These are phyloP conservation scores for Phytophthora meadii DNA, from an alignment of 352 stramenopile genomes.

Conservation along the genomic window DNA sequence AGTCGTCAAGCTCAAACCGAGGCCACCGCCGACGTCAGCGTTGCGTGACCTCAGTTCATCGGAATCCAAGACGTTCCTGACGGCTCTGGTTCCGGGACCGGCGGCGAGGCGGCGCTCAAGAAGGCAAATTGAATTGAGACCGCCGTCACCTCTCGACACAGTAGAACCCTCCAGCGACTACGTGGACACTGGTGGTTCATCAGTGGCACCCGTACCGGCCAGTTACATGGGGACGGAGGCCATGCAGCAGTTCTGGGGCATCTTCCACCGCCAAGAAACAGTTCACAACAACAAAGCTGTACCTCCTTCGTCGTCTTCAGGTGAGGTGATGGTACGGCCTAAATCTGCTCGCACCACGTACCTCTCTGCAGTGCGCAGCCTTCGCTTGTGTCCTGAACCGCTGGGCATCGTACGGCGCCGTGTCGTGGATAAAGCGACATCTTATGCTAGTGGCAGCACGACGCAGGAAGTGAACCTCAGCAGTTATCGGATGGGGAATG, in stretches of 20 bases:
- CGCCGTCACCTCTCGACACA: slow-evolving; percentile 68
- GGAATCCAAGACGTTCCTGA: slow-evolving; percentile 54
- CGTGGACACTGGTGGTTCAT: slow-evolving; percentile 1
- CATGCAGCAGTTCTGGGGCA: slow-evolving; percentile 68
- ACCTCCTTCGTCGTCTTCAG: slow-evolving; percentile 4
- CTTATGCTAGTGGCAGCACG: slow-evolving; percentile 48
- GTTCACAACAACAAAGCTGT: slow-evolving; percentile 60
- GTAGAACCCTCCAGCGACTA: slow-evolving; percentile 38
- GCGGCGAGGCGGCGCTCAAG: slow-evolving; percentile 6
- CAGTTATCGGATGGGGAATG: slow-evolving; percentile 74
- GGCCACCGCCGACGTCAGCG: slow-evolving; percentile 11
- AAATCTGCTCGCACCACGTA: slow-evolving; percentile 71
- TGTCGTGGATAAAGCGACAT: slow-evolving; percentile 57
- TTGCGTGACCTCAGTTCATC: slow-evolving; percentile 8
- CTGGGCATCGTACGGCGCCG: slow-evolving; percentile 69
- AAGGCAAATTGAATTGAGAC: slow-evolving; percentile 32
- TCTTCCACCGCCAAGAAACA: slow-evolving; percentile 75
- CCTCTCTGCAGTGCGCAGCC: slow-evolving; percentile 58
- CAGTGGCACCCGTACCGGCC: slow-evolving; percentile 25
- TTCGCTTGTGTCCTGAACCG: slow-evolving; percentile 68
- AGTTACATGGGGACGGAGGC: slow-evolving; percentile 75
- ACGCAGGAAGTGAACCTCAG: slow-evolving; percentile 74
- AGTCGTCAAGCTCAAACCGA: slow-evolving; percentile 22
- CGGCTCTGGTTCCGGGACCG: slow-evolving; percentile 36
- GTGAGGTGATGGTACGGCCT: slow-evolving; percentile 28